Percentiles rank a stretch among this genome's conserved stretches.
Evolutionary conservation across 108 stramenopile genomes (phyloP).

Genomic region (Schizochytrium sp.): DNA sequence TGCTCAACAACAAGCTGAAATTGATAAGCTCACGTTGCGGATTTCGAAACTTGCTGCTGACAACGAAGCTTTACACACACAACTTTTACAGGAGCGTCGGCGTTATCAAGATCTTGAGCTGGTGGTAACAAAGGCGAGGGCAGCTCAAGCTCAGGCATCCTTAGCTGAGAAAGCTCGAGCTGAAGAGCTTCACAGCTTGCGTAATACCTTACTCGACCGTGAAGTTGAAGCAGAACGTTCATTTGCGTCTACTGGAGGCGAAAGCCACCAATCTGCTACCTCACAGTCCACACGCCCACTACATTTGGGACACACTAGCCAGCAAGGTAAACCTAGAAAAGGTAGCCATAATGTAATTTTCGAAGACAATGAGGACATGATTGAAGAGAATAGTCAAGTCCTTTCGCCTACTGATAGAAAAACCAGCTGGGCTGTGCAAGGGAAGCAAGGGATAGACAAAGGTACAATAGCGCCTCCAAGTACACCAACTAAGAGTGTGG

Average conservation of each 20-base stretch:
- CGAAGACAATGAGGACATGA: too few relatives aligned
- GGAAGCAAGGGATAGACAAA: too few relatives aligned
- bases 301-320: too few relatives aligned
- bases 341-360: too few relatives aligned
- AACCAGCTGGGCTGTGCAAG: too few relatives aligned
- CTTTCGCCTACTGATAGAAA: too few relatives aligned
- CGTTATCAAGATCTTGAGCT: slow-evolving; percentile 58
- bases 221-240: slow-evolving; percentile 30
- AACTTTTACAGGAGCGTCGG: neutral
- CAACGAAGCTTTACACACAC: slow-evolving; percentile 53
- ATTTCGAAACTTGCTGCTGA: slow-evolving; percentile 1
- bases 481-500: too few relatives aligned
- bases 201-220: slow-evolving; percentile 19
- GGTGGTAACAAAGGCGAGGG: slow-evolving; percentile 25
- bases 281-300: neutral
- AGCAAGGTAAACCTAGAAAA: too few relatives aligned
- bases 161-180: neutral
- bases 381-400: too few relatives aligned
- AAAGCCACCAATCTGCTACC: neutral
- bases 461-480: too few relatives aligned
- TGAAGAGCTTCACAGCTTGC: slow-evolving; percentile 17
- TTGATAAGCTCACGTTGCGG: slow-evolving; percentile 42
- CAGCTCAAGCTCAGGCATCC: slow-evolving; percentile 19
- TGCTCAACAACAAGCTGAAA: slow-evolving; percentile 43
- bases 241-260: neutral